phyloP scores from a whole-genome alignment of 495 filamentous ascomycete species.

The Podospora pseudopauciseta region DNA sequence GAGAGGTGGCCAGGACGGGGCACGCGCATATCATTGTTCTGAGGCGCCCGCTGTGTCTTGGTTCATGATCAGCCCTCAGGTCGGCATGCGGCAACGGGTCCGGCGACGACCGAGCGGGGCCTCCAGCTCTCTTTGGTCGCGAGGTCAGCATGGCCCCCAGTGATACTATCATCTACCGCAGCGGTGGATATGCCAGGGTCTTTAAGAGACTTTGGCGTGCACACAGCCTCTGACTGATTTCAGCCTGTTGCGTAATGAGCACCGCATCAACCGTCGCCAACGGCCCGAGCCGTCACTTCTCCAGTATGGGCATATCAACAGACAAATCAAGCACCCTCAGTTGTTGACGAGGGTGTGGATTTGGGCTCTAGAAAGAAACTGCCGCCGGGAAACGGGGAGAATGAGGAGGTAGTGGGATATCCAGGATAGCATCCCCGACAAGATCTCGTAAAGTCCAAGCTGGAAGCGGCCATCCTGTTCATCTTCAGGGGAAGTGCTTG shows the following conservation, averaged over 20 bases:
- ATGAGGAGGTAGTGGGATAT: neutral
- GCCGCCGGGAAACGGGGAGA: neutral
- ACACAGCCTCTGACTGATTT: neutral
- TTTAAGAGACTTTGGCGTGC: neutral
- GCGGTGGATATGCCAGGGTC: neutral
- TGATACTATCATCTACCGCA: neutral
- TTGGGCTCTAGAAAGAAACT: neutral
- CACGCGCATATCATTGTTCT: constrained; percentile 17
- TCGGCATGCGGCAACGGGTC: constrained; percentile 22
- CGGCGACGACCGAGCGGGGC: constrained; percentile 14
- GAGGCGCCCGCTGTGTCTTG: constrained; percentile 28
- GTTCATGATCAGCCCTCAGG: constrained; percentile 11
- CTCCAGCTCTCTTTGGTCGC: neutral
- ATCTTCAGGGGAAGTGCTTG: constrained; percentile 8
- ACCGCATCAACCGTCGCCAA: neutral
- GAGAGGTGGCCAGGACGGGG: constrained; percentile 30
- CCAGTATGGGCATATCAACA: neutral
- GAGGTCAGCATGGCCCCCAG: neutral
- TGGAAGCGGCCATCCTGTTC: constrained; percentile 5
- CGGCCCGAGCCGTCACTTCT: neutral
- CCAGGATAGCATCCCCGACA: neutral
- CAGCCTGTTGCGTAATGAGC: neutral
- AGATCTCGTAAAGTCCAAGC: constrained; percentile 11
- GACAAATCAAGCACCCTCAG: neutral
- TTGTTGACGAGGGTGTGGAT: neutral